Evolutionary conservation across 805 yeast species (phyloP).

Genomic region (Candida piceae): DNA sequence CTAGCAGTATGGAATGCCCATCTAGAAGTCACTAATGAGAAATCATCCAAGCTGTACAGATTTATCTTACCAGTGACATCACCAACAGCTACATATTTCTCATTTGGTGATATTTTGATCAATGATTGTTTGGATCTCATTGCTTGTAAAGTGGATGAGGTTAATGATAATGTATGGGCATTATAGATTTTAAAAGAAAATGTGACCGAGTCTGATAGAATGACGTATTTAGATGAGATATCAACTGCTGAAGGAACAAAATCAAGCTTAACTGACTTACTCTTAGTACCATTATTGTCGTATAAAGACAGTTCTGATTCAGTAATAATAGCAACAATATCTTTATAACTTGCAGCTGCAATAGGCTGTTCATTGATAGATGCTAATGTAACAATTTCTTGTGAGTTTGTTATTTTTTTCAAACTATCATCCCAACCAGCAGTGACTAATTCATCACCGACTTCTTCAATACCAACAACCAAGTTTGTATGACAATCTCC

Average conservation of each 20-base stretch:
- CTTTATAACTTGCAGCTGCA: slow-evolving; percentile 34
- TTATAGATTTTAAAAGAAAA: slow-evolving; percentile 38
- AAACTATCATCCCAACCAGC: slow-evolving; percentile 88
- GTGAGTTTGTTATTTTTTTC: slow-evolving; percentile 32
- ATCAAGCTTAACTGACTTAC: slow-evolving; percentile 27
- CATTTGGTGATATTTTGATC: slow-evolving; percentile 67
- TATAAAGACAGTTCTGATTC: slow-evolving; percentile 37
- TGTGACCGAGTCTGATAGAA: slow-evolving; percentile 43
- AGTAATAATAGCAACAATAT: slow-evolving; percentile 39
- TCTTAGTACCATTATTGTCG: slow-evolving; percentile 26
- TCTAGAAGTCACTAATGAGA: slow-evolving; percentile 65
- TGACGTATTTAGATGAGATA: slow-evolving; percentile 37
- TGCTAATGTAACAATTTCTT: slow-evolving; percentile 21
- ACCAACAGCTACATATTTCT: slow-evolving; percentile 71
- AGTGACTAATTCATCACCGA: slow-evolving; percentile 23
- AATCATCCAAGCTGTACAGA: slow-evolving; percentile 55
- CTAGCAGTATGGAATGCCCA: slow-evolving; percentile 95
- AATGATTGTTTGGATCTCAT: slow-evolving; percentile 60
- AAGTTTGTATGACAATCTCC: slow-evolving; percentile 59
- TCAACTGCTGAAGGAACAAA: slow-evolving; percentile 44
- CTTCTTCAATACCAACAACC: slow-evolving; percentile 46
- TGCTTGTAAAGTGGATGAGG: slow-evolving; percentile 26
- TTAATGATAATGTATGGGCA: slow-evolving; percentile 7
- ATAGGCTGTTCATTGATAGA: slow-evolving; percentile 45
- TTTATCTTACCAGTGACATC: slow-evolving; percentile 82